Conservation (phyloP, 179 eudicot genomes). For the Monotropa hypopitys region DNA sequence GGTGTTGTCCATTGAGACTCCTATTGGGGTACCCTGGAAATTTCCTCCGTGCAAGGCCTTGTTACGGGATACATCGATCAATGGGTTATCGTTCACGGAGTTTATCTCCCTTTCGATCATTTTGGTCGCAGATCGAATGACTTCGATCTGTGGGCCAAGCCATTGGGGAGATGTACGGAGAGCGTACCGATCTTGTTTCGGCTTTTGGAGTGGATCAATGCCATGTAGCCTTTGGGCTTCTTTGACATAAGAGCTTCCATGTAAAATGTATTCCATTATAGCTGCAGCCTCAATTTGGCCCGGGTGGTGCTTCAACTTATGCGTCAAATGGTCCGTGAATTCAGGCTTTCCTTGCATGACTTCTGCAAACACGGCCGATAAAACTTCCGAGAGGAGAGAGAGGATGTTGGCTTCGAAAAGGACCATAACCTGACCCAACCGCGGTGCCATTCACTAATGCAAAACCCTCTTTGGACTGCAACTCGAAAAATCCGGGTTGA, state of each 20-base stretch:
- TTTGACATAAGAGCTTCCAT: slow-evolving; percentile 44
- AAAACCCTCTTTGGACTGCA: slow-evolving; percentile 15
- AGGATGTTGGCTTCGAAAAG: slow-evolving; percentile 26
- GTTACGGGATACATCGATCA: slow-evolving; percentile 40
- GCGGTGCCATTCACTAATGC: slow-evolving; percentile 28
- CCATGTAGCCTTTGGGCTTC: slow-evolving; percentile 38
- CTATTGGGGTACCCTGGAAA: slow-evolving; percentile 61
- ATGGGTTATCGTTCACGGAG: slow-evolving; percentile 41
- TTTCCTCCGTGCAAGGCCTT: slow-evolving; percentile 58
- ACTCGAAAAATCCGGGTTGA: slow-evolving; percentile 11
- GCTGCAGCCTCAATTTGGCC: slow-evolving; percentile 63
- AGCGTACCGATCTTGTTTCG: slow-evolving; percentile 50
- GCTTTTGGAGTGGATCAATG: slow-evolving; percentile 45
- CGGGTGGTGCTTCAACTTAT: slow-evolving; percentile 52
- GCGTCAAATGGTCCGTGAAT: slow-evolving; percentile 46
- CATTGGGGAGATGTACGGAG: slow-evolving; percentile 53
- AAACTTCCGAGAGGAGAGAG: slow-evolving; percentile 19
- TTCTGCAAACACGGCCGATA: slow-evolving; percentile 26
- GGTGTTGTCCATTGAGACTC: slow-evolving; percentile 56
- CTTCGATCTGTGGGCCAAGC: slow-evolving; percentile 57
- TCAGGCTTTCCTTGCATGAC: slow-evolving; percentile 25
- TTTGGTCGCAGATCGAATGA: slow-evolving; percentile 36
- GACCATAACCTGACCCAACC: slow-evolving; percentile 17
- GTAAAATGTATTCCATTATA: slow-evolving; percentile 47
- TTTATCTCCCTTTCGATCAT: slow-evolving; percentile 50